These are phyloP conservation scores for Samsoniella hepiali DNA, from an alignment of 2,329 filamentous ascomycete genomes.

Conservation along the genomic window DNA sequence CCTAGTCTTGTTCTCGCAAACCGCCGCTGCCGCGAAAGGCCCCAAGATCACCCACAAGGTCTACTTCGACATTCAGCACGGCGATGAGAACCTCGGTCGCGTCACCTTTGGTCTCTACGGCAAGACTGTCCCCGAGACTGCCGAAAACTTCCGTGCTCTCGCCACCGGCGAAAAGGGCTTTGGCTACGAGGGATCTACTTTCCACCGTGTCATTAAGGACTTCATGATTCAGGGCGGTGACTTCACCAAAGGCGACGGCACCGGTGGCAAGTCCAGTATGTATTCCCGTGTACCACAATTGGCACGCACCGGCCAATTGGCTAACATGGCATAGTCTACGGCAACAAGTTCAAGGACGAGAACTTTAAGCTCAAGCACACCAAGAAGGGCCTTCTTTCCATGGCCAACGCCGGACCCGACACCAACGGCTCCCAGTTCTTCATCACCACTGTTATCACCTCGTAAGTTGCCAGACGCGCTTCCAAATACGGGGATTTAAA, in stretches of 20 bases:
- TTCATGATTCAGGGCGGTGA: slow-evolving; percentile 94
- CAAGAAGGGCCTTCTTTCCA: slow-evolving; percentile 79
- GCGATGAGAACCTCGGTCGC: slow-evolving; percentile 69
- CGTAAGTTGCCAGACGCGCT: slow-evolving; percentile 45
- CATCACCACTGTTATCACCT: slow-evolving; percentile 79
- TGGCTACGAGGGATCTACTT: slow-evolving; percentile 75
- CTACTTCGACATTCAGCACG: slow-evolving; percentile 80
- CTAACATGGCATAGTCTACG: slow-evolving; percentile 62
- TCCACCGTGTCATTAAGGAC: slow-evolving; percentile 87
- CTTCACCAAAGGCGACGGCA: slow-evolving; percentile 79
- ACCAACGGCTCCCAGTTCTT: slow-evolving; percentile 91
- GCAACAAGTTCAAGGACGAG: slow-evolving; percentile 79
- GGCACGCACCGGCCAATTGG: slow-evolving; percentile 16
- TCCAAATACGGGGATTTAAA: background rate
- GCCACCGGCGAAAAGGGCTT: slow-evolving; percentile 84
- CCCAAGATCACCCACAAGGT: slow-evolving; percentile 96
- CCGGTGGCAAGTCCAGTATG: slow-evolving; percentile 80
- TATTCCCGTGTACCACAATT: slow-evolving; percentile 22
- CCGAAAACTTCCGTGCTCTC: slow-evolving; percentile 73
- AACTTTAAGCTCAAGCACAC: slow-evolving; percentile 95
- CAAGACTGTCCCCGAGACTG: slow-evolving; percentile 77
- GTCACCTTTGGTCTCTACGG: slow-evolving; percentile 82
- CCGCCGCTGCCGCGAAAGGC: slow-evolving; percentile 72
- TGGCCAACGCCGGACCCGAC: slow-evolving; percentile 81
- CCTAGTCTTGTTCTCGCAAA: slow-evolving; percentile 72